Conservation (phyloP, 1,284 basidiomycete genomes). For the Singerocomus rubriflavus region DNA sequence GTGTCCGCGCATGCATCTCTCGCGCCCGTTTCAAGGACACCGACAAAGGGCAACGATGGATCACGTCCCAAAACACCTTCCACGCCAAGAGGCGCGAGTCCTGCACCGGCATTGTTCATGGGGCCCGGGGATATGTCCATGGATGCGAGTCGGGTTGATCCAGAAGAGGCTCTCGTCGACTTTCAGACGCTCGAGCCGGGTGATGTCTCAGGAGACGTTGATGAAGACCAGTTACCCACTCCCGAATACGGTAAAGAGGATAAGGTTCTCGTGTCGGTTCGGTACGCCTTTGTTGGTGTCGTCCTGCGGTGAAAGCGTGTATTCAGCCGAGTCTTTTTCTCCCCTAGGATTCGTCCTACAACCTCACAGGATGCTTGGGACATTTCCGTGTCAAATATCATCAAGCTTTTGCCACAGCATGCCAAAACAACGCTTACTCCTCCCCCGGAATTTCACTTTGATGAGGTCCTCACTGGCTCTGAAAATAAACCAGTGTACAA, state of each 20-base stretch:
- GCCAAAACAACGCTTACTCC: slow-evolving; percentile 45
- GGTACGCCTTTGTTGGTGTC: slow-evolving; percentile 43
- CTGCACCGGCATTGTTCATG: slow-evolving; percentile 46
- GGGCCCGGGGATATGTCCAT: slow-evolving; percentile 53
- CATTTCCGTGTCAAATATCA: slow-evolving; percentile 39
- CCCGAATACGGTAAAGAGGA: slow-evolving; percentile 64
- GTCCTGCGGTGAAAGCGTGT: neutral
- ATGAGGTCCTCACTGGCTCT: slow-evolving; percentile 78
- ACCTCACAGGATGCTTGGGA: slow-evolving; percentile 57
- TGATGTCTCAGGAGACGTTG: slow-evolving; percentile 65
- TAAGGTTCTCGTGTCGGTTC: slow-evolving; percentile 85
- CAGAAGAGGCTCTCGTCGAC: slow-evolving; percentile 73
- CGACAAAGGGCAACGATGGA: slow-evolving; percentile 41
- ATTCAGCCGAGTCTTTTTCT: slow-evolving; percentile 1
- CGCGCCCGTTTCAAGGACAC: slow-evolving; percentile 51
- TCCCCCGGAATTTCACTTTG: slow-evolving; percentile 62
- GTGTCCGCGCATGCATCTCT: slow-evolving; percentile 39
- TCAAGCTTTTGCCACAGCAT: slow-evolving; percentile 59
- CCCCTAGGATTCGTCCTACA: slow-evolving; percentile 65
- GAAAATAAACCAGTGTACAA: slow-evolving; percentile 86
- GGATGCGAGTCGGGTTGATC: slow-evolving; percentile 74
- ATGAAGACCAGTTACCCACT: slow-evolving; percentile 46
- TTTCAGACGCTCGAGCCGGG: slow-evolving; percentile 64
- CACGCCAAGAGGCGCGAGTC: slow-evolving; percentile 44
- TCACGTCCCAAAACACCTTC: slow-evolving; percentile 52